These are phyloP conservation scores for Alternaria ethzedia DNA, from an alignment of 2,329 filamentous ascomycete genomes.

Conservation along the genomic window DNA sequence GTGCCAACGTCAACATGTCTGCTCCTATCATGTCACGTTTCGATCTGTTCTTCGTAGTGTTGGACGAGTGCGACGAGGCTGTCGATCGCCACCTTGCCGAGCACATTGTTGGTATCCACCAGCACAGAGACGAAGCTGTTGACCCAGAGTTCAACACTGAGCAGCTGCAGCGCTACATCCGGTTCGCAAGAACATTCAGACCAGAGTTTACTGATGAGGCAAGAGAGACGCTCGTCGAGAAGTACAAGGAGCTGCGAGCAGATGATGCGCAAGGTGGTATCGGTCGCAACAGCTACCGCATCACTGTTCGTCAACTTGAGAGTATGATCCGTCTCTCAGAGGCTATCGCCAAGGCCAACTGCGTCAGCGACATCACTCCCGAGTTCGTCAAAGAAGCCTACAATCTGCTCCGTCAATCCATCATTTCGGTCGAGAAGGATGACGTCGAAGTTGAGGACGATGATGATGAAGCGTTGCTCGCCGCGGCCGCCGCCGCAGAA, in stretches of 20 bases:
- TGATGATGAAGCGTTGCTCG: constrained; percentile 67
- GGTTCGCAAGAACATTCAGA: constrained; percentile 92
- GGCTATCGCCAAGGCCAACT: constrained; percentile 98
- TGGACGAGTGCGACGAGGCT: constrained; percentile 93
- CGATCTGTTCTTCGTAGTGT: constrained; percentile 96
- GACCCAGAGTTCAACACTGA: constrained; percentile 95
- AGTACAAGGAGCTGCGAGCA: constrained; percentile 92
- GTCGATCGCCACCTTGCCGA: constrained; percentile 90
- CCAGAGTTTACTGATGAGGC: constrained; percentile 91
- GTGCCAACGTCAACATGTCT: constrained; percentile 97
- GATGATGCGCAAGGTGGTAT: constrained; percentile 95
- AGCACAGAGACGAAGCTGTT: constrained; percentile 88
- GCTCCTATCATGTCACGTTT: constrained; percentile 99
- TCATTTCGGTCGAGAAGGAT: constrained; percentile 97
- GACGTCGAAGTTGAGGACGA: constrained; percentile 92
- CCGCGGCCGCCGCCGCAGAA: constrained; percentile 57
- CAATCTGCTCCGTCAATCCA: constrained; percentile 88
- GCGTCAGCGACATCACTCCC: constrained; percentile 84
- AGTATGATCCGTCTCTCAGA: constrained; percentile 94
- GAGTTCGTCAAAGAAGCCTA: constrained; percentile 91
- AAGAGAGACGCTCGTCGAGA: constrained; percentile 81
- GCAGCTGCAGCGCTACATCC: constrained; percentile 95
- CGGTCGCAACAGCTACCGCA: constrained; percentile 93
- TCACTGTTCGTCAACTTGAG: constrained; percentile 95
- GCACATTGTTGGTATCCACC: constrained; percentile 94